These are phyloP conservation scores for Heteromeles arbutifolia DNA, from an alignment of 306 rosid species.

Conservation along the genomic window DNA sequence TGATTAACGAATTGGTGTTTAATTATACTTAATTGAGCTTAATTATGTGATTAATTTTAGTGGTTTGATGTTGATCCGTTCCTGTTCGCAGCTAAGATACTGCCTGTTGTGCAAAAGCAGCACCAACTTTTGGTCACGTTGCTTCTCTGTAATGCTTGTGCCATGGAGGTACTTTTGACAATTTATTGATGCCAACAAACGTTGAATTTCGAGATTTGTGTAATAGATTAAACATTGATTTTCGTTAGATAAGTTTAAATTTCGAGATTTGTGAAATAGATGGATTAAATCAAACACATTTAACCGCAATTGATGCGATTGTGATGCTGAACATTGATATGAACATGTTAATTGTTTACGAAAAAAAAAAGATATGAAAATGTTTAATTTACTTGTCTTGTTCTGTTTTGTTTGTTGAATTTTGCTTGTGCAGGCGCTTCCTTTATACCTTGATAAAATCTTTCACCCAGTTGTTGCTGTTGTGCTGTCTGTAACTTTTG, in stretches of 20 bases:
- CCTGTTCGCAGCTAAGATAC: conserved; percentile 44
- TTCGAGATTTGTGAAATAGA: too few species aligned
- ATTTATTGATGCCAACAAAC: too few species aligned
- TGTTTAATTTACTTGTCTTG: background rate
- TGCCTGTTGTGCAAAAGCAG: conserved; percentile 77
- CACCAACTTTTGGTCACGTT: conserved; percentile 82
- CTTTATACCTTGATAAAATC: conserved; percentile 67
- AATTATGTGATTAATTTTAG: background rate
- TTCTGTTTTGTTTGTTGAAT: background rate
- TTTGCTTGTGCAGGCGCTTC: conserved; percentile 71
- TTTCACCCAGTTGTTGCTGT: conserved; percentile 78
- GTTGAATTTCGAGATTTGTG: too few species aligned
- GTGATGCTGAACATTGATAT: too few species aligned
- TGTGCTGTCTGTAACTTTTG: conserved; percentile 78
- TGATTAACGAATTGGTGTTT: background rate
- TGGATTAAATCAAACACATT: too few species aligned
- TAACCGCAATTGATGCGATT: background rate
- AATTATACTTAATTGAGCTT: background rate
- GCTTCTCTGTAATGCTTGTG: conserved; percentile 84
- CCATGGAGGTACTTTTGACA: conserved; percentile 69
- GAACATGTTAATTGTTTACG: too few species aligned
- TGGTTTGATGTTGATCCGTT: background rate
- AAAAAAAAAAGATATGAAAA: too few species aligned
- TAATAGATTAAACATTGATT: too few species aligned
- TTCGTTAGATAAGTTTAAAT: too few species aligned